A percentile compares a stretch with the other conserved stretches of the same genome.
phyloP scores from a whole-genome alignment of 2,329 filamentous ascomycete species.

The Paecilomyces fulvus region DNA sequence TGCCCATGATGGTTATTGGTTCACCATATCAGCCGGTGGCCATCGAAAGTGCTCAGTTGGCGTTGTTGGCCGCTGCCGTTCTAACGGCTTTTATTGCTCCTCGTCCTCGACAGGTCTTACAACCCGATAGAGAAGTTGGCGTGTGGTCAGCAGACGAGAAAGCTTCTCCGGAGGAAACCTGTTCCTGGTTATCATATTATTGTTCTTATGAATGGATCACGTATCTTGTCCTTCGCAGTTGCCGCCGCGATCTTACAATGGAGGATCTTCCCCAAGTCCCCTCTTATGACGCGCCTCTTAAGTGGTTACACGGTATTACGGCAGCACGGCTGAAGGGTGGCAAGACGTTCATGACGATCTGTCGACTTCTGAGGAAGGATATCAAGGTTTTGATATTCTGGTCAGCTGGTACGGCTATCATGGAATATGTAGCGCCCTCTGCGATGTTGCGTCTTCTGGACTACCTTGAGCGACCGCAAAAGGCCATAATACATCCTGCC shows the following conservation, averaged over 20 bases:
- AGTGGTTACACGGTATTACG: slow-evolving; percentile 17
- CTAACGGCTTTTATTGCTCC: slow-evolving; percentile 11
- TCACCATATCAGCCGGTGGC: slow-evolving; percentile 8
- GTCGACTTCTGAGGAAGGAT: slow-evolving; percentile 15
- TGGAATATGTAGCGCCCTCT: slow-evolving; percentile 47
- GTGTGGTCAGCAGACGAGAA: slow-evolving; percentile 4
- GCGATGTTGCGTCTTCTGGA: slow-evolving; percentile 47
- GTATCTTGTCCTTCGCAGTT: slow-evolving; percentile 21
- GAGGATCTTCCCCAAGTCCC: slow-evolving; percentile 25
- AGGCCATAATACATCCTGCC: slow-evolving; percentile 42
- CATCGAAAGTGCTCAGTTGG: slow-evolving; percentile 11
- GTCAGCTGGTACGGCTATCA: slow-evolving; percentile 13
- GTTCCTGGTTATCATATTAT: slow-evolving; percentile 24
- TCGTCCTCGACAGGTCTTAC: slow-evolving; percentile 10
- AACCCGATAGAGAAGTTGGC: slow-evolving; percentile 10
- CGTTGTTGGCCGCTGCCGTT: slow-evolving; percentile 10
- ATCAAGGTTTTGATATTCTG: slow-evolving; percentile 20
- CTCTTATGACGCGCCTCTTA: slow-evolving; percentile 20
- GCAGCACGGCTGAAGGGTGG: slow-evolving; percentile 16
- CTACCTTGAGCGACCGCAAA: slow-evolving; percentile 41
- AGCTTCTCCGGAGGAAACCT: slow-evolving; percentile 22
- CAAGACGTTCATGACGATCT: slow-evolving; percentile 19
- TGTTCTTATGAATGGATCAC: slow-evolving; percentile 27
- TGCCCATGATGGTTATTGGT: slow-evolving; percentile 17
- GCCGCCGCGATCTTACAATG: slow-evolving; percentile 18